phyloP scores from a whole-genome alignment of 108 stramenopile species.

The Pseudonitzschia multistriata region DNA sequence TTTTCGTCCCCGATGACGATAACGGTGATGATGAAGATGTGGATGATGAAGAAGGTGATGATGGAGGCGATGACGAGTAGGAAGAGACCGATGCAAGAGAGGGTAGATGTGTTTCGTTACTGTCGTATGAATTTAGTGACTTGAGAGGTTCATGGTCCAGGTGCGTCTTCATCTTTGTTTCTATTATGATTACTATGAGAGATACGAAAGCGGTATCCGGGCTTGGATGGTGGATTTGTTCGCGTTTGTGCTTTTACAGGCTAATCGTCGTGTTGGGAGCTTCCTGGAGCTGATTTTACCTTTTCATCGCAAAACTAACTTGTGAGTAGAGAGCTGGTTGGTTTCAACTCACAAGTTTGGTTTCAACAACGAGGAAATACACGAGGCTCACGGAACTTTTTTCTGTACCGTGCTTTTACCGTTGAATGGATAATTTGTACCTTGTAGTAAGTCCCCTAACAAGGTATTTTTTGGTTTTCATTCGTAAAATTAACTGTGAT shows the following conservation, averaged over 20 bases:
- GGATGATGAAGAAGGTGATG: constrained; percentile 43
- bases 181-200: not conserved
- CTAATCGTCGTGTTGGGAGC: not conserved
- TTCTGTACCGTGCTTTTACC: not conserved
- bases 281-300: not conserved
- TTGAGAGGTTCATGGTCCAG: not conserved
- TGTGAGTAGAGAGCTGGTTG: not conserved
- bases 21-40: constrained; percentile 23
- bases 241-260: not conserved
- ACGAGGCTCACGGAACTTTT: not conserved
- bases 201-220: not conserved
- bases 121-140: not conserved
- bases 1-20: constrained; percentile 19
- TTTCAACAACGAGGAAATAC: not conserved
- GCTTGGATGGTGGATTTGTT: not conserved
- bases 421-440: not conserved
- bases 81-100: constrained; percentile 79
- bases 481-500: constrained; percentile 6
- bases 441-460: not conserved
- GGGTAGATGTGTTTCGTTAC: constrained; percentile 18
- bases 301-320: not conserved
- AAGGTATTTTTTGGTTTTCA: constrained; percentile 5
- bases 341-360: constrained; percentile 1
- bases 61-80: constrained; percentile 81
- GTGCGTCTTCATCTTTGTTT: not conserved